phyloP scores from a whole-genome alignment of 768 basidiomycete genomes.

The Trametopsis cervina region DNA sequence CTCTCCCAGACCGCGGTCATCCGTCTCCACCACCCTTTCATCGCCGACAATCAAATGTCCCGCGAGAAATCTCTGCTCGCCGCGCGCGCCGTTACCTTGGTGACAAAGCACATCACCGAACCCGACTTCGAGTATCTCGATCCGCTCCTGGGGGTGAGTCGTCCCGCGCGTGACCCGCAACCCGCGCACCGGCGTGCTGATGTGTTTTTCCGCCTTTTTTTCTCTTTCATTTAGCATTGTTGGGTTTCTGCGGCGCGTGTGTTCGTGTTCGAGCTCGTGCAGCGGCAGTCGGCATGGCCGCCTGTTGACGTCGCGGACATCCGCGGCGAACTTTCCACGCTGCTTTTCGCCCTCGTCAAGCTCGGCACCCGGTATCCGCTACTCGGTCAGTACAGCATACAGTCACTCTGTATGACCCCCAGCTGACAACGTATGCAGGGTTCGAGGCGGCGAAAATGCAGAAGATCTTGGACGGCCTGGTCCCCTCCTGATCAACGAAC shows the following conservation, averaged over 20 bases:
- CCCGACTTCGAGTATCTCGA: slow-evolving; percentile 68
- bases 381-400: slow-evolving; percentile 28
- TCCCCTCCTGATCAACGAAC: background rate
- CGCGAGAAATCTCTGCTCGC: slow-evolving; percentile 64
- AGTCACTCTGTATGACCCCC: slow-evolving; percentile 11
- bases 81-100: slow-evolving; percentile 49
- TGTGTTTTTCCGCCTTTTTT: slow-evolving; percentile 8
- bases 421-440: slow-evolving; percentile 14
- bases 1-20: slow-evolving; percentile 62
- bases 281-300: slow-evolving; percentile 59
- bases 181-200: background rate
- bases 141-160: slow-evolving; percentile 66
- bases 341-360: slow-evolving; percentile 59
- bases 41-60: slow-evolving; percentile 48
- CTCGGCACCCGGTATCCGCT: slow-evolving; percentile 58
- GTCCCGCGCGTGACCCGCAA: background rate
- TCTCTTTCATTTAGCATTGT: slow-evolving; percentile 41
- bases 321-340: slow-evolving; percentile 51
- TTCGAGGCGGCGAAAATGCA: slow-evolving; percentile 24
- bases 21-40: slow-evolving; percentile 56
- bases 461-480: slow-evolving; percentile 19
- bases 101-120: slow-evolving; percentile 58
- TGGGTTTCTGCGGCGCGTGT: slow-evolving; percentile 68
- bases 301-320: slow-evolving; percentile 46
- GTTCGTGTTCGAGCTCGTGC: slow-evolving; percentile 57